Percentiles rank a stretch among this genome's conserved stretches.
Conservation (phyloP, 2,329 filamentous ascomycete species). For the Fusarium pininemorale region DNA sequence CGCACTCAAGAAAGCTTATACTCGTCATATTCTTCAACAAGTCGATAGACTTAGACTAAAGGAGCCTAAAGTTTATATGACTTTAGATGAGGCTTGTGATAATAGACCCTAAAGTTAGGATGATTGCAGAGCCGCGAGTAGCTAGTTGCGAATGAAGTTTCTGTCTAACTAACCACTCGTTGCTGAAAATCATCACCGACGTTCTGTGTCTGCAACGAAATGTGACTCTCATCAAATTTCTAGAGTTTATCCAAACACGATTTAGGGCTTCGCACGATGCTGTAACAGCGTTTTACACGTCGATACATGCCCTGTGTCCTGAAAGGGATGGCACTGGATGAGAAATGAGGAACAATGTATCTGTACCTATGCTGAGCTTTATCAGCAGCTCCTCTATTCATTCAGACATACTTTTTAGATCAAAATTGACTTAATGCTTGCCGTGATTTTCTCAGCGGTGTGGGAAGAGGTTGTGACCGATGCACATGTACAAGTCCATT, state of each 20-base stretch:
- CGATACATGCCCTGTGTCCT: neutral
- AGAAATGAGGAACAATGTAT: neutral
- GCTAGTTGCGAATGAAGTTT: neutral
- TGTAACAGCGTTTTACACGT: neutral
- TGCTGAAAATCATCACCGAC: no score
- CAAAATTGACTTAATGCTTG: rapidly evolving
- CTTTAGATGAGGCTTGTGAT: no score
- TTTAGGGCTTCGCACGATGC: rapidly evolving
- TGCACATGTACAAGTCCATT: no score
- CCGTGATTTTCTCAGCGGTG: rapidly evolving
- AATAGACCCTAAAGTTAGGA: neutral
- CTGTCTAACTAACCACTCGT: rapidly evolving
- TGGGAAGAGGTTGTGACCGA: neutral
- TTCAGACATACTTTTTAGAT: rapidly evolving
- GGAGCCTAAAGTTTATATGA: neutral
- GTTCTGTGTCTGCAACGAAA: neutral
- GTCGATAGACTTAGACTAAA: no score
- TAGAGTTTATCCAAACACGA: rapidly evolving
- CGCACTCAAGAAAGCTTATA: neutral
- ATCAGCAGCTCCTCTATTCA: rapidly evolving
- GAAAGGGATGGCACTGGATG: rapidly evolving
- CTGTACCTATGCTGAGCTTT: no score
- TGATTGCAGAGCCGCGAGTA: no score
- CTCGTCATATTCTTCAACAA: rapidly evolving
- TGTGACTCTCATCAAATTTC: rapidly evolving